Percentiles rank a stretch among this genome's conserved stretches.
Conservation (phyloP, 257 asterid genomes). For the Galeopsis tetrahit region DNA sequence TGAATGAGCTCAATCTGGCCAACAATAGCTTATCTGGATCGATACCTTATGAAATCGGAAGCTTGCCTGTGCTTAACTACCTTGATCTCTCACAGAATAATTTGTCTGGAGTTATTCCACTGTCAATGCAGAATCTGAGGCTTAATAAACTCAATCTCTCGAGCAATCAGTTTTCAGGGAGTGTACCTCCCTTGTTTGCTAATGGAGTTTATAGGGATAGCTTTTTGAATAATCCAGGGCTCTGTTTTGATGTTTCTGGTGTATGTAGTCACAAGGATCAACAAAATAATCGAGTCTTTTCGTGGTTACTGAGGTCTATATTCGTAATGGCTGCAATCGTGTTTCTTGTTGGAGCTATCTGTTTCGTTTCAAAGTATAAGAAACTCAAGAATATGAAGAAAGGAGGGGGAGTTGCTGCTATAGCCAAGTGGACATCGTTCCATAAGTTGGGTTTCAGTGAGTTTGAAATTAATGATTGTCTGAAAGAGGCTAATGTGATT, state of each 20-base stretch:
- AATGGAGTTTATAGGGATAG: constrained; percentile 54
- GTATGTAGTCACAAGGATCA: constrained; percentile 37
- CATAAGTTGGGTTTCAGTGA: constrained; percentile 74
- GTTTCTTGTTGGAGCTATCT: constrained; percentile 53
- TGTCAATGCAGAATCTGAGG: constrained; percentile 64
- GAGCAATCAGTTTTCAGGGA: constrained; percentile 62
- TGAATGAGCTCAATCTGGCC: constrained; percentile 70
- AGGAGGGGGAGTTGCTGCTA: constrained; percentile 35
- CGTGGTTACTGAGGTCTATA: constrained; percentile 48
- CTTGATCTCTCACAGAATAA: constrained; percentile 76
- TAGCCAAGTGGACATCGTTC: constrained; percentile 81
- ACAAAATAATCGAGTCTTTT: constrained; percentile 25
- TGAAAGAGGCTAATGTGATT: constrained; percentile 66
- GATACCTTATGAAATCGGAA: constrained; percentile 73
- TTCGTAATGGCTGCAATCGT: constrained; percentile 42
- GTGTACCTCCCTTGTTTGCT: constrained; percentile 56
- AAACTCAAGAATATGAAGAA: constrained; percentile 37
- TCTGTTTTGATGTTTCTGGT: constrained; percentile 49
- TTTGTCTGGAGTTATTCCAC: constrained; percentile 64
- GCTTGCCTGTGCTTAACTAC: constrained; percentile 64
- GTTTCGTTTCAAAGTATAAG: constrained; percentile 53
- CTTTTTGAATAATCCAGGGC: constrained; percentile 74
- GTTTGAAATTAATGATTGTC: constrained; percentile 54
- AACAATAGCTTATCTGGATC: constrained; percentile 60
- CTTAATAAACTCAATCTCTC: constrained; percentile 71